These are phyloP conservation scores for Persicaria maculosa DNA, from an alignment of 148 eudicot species.

Conservation along the genomic window DNA sequence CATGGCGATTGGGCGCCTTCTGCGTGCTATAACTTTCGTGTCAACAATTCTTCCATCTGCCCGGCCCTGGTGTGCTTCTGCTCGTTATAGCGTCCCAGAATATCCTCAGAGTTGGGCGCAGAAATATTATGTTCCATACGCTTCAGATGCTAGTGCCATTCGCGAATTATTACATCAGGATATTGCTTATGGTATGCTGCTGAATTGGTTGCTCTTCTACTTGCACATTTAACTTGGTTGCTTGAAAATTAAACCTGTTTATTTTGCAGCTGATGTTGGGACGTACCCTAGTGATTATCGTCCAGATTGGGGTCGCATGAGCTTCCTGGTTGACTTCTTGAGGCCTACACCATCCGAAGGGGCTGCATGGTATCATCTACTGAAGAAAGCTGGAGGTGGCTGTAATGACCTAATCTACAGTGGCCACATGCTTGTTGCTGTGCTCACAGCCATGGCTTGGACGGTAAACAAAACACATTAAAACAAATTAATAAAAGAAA, in stretches of 20 bases:
- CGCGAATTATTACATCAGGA: slow-evolving; percentile 55
- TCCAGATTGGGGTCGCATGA: slow-evolving; percentile 94
- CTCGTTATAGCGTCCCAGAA: slow-evolving; percentile 64
- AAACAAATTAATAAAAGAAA: too few relatives aligned
- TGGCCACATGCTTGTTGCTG: slow-evolving; percentile 98
- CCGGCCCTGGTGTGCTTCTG: slow-evolving; percentile 93
- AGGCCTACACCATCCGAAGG: slow-evolving; percentile 66
- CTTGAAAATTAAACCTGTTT: not conserved
- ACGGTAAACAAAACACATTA: slow-evolving; percentile 38
- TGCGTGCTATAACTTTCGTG: slow-evolving; percentile 69
- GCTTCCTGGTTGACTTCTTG: slow-evolving; percentile 71
- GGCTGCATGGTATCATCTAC: slow-evolving; percentile 65
- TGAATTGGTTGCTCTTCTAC: not conserved
- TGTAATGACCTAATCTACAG: slow-evolving; percentile 97
- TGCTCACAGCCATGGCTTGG: slow-evolving; percentile 99
- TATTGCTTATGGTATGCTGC: slow-evolving; percentile 58
- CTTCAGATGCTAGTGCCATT: slow-evolving; percentile 64
- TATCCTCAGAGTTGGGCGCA: slow-evolving; percentile 95
- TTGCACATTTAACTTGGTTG: not conserved
- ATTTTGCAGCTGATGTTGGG: slow-evolving; percentile 51
- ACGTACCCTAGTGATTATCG: slow-evolving; percentile 40
- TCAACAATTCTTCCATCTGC: slow-evolving; percentile 91
- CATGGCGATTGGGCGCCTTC: slow-evolving; percentile 85
- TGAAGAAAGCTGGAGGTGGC: slow-evolving; percentile 92
- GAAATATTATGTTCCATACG: slow-evolving; percentile 88